These are phyloP conservation scores for Acanthamoeba polyphaga DNA, from an alignment of 208 protist species.

Conservation along the genomic window DNA sequence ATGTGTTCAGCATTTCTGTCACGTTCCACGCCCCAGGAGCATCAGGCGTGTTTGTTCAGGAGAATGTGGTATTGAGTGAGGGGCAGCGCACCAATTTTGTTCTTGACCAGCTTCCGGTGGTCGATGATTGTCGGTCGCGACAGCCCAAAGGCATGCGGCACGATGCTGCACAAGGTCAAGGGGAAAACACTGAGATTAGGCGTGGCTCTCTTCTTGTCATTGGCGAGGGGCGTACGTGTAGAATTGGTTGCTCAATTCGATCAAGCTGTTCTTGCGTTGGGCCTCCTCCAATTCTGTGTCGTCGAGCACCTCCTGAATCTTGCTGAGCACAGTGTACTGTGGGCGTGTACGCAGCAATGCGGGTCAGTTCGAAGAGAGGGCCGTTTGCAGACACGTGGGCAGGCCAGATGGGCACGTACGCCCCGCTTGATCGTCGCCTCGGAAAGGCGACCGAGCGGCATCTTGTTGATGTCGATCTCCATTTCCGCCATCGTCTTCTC, in stretches of 20 bases:
- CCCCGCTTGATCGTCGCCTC: conserved; percentile 45
- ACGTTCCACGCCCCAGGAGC: neutral
- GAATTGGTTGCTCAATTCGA: conserved; percentile 73
- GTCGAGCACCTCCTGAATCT: conserved; percentile 63
- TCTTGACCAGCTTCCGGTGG: conserved; percentile 71
- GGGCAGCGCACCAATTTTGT: conserved; percentile 53
- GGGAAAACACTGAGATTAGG: too few relatives aligned
- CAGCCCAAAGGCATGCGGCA: conserved; percentile 71
- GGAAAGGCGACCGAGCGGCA: conserved; percentile 80
- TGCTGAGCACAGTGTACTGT: conserved; percentile 76
- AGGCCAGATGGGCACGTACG: neutral
- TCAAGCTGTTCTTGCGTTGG: neutral
- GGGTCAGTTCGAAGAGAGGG: neutral
- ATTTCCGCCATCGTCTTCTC: conserved; percentile 73
- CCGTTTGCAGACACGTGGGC: too few relatives aligned
- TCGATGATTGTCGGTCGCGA: conserved; percentile 65
- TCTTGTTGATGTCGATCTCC: conserved; percentile 81
- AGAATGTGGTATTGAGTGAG: neutral
- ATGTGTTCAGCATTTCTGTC: conserved; percentile 58
- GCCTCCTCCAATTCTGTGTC: neutral
- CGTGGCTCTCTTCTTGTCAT: too few relatives aligned
- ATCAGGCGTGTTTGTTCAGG: too few relatives aligned
- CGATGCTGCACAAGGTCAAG: neutral
- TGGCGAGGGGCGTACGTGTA: conserved; percentile 73
- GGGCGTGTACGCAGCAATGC: neutral